Percentiles rank a stretch among this genome's conserved stretches.
Evolutionary conservation across 2,329 filamentous ascomycete genomes (phyloP).

Genomic region (Fusarium liriodendri): DNA sequence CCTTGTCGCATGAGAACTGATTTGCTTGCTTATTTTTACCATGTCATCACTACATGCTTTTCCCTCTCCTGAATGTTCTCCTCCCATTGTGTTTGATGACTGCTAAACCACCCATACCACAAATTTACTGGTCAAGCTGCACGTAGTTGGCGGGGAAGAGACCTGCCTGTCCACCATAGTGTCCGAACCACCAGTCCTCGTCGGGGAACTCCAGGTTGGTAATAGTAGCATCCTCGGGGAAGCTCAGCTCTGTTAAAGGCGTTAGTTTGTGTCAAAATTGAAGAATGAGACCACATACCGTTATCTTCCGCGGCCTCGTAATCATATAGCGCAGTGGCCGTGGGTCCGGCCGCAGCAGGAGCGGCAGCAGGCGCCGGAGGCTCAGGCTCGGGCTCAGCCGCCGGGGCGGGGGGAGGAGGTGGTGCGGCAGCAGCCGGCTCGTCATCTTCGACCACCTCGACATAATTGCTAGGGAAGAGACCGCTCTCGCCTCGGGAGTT

Average conservation of each 20-base stretch:
- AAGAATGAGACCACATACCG: conserved; percentile 55
- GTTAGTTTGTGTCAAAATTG: conserved; percentile 10
- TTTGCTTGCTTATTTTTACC: conserved; percentile 39
- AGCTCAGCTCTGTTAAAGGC: conserved; percentile 70
- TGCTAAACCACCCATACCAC: background rate
- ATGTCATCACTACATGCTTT: conserved; percentile 29
- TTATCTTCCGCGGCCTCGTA: conserved; percentile 99
- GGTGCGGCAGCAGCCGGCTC: conserved; percentile 51
- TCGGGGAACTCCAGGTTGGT: conserved; percentile 92
- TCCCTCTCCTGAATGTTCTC: conserved; percentile 8
- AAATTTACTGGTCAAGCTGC: conserved; percentile 58
- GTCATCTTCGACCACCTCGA: conserved; percentile 82
- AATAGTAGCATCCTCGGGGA: conserved; percentile 89
- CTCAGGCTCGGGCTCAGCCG: conserved; percentile 46
- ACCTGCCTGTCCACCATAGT: conserved; percentile 81
- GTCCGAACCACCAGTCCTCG: conserved; percentile 98
- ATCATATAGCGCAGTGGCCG: conserved; percentile 89
- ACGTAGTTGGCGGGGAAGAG: conserved; percentile 86
- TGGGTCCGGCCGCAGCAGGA: conserved; percentile 63
- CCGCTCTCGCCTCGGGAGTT: conserved; percentile 87
- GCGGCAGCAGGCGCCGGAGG: conserved; percentile 53
- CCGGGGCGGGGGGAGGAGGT: conserved; percentile 48
- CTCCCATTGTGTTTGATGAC: conserved; percentile 8
- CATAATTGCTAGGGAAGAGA: conserved; percentile 97
- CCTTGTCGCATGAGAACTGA: conserved; percentile 26